Evolutionary conservation across 305 asterid genomes (phyloP).

Genomic region (Solanum hybrid): DNA sequence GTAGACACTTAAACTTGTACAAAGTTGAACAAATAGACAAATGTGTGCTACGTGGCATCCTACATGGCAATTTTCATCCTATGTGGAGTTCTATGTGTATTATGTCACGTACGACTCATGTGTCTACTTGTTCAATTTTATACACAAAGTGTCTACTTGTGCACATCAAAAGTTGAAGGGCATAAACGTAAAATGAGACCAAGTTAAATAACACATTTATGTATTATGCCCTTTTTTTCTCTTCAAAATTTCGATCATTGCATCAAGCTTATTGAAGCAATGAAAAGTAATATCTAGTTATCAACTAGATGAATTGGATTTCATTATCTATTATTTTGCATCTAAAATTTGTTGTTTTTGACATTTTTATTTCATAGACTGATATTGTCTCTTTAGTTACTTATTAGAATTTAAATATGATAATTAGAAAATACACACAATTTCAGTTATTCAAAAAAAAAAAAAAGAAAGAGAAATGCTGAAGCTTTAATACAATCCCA

Average conservation of each 20-base stretch:
- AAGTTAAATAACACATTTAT: too few species aligned
- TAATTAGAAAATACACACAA: neutral
- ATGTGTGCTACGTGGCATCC: neutral
- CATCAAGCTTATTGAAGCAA: neutral
- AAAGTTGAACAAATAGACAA: neutral
- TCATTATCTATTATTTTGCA: neutral
- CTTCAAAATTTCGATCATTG: neutral
- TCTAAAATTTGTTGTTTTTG: neutral
- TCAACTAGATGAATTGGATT: neutral
- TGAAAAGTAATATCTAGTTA: neutral
- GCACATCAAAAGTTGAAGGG: too few species aligned
- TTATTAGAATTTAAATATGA: neutral
- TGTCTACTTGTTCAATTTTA: neutral
- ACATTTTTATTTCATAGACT: neutral
- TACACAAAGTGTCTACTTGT: neutral
- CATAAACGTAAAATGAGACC: neutral
- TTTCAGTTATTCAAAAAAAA: neutral
- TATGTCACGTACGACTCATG: neutral
- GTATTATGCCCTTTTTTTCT: neutral
- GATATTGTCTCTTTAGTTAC: neutral
- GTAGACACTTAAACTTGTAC: neutral
- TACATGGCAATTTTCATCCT: neutral
- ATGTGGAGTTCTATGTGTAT: neutral
- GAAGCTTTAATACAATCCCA: neutral
- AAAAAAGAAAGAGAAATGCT: neutral